Percentiles rank a stretch among this genome's conserved stretches.
These are phyloP conservation scores for Poa annua DNA, from an alignment of 176 grass and related monocot species.

Conservation along the genomic window DNA sequence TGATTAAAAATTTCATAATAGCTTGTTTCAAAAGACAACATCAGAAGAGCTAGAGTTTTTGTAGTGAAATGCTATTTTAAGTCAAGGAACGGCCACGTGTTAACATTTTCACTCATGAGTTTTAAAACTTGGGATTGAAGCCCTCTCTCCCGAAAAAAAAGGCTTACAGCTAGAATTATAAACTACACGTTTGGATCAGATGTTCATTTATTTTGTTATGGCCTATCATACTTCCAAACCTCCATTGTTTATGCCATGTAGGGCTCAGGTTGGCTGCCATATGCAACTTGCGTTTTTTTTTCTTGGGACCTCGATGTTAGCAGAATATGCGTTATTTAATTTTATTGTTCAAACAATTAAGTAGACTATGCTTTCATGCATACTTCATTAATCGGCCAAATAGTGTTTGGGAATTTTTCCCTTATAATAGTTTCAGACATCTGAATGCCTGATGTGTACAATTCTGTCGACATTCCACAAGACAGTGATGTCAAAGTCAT, in stretches of 20 bases:
- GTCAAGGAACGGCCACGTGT: not conserved
- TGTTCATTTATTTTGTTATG: not conserved
- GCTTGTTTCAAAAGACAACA: not conserved
- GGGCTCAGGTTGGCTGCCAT: not conserved
- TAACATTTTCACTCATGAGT: not conserved
- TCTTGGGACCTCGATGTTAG: not conserved
- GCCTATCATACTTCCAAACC: not conserved
- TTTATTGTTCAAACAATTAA: too few relatives aligned
- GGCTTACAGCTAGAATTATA: too few relatives aligned
- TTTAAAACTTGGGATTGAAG: not conserved
- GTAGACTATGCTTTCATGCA: not conserved
- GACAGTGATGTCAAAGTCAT: slow-evolving; percentile 1
- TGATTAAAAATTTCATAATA: not conserved
- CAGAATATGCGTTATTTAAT: not conserved
- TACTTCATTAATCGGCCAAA: not conserved
- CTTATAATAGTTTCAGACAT: slow-evolving; percentile 26
- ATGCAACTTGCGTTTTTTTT: not conserved
- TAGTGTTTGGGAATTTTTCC: slow-evolving; percentile 16
- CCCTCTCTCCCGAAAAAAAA: not conserved
- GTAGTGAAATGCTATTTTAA: not conserved
- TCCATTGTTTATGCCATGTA: slow-evolving; percentile 13
- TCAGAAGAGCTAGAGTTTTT: not conserved
- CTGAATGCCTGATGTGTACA: not conserved
- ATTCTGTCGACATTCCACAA: not conserved
- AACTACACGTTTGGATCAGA: not conserved